Evolutionary conservation across 2,329 filamentous ascomycete species (phyloP), one percentile per base, ranked within the genome.

Genomic region (Seiridium cupressi): DNA sequence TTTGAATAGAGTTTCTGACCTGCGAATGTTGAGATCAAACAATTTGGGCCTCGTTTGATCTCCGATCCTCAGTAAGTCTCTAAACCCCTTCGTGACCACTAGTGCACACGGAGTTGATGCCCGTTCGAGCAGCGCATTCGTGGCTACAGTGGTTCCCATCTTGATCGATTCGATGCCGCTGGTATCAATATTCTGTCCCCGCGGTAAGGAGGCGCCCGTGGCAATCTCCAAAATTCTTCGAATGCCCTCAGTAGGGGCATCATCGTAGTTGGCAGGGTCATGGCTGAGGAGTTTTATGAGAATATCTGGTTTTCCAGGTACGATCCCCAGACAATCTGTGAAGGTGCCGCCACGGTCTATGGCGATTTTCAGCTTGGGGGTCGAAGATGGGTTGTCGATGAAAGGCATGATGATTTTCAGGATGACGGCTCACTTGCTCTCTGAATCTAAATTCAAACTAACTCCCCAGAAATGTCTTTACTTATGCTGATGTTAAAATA

Each of bases 41-140:
- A 92, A 87, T 62, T 87, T 85, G 3, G 89, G 89, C 36, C 89
- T 80, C 4, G 84, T 85, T 72, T 91, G 89, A 67, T 91, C 90
- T 3, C 89, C 89, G 70, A 92, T 91, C 57, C 84, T 79, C n/a
- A 91, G 77, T 62, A 88, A 87, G 69, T 92, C 89, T 64, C 85
- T 87, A 74, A 91, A 90, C 0, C 71, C 67, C 65, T 40, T 51
- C 1, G 58, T 60, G 5, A 60, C 53, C 8, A 54, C 51, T 9
- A 60, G 34, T 11, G 58, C 58, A 32, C 51, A 60, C 3, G 47
- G 55, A 11, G 46, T 36, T 4, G n/a, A 59, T n/a, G 44, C n/a
- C 13, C 55, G 31, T 26, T 49, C 40, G 2, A 54, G 59, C 26
- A 58, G 18, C 44, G 54, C 61, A 46, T 62, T 62, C 2, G 58